Evolutionary conservation across 2,329 filamentous ascomycete species (phyloP).

Genomic region (Hypoxylon sp.): DNA sequence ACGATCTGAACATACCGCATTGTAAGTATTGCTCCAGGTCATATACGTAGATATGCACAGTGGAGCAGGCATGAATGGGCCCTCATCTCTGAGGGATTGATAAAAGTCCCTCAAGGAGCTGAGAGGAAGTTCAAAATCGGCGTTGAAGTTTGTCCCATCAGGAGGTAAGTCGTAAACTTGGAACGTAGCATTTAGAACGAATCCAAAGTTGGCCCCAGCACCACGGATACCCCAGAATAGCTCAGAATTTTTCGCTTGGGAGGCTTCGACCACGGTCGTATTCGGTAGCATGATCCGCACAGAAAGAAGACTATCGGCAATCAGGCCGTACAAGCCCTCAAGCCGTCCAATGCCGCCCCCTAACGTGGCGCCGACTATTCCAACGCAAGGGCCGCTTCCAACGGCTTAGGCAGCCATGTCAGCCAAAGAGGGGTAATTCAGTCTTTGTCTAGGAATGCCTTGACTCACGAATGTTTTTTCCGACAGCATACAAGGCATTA

Average conservation of each 20-base stretch:
- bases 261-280: constrained; percentile 26
- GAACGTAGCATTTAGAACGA: constrained; percentile 25
- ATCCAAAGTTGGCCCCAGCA: constrained; percentile 37
- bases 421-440: not conserved
- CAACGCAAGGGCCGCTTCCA: constrained; percentile 27
- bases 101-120: too few species aligned
- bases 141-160: too few species aligned
- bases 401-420: constrained; percentile 12
- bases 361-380: constrained; percentile 11
- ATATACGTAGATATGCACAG: too few species aligned
- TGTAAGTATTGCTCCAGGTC: too few species aligned
- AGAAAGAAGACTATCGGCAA: constrained; percentile 19
- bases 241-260: constrained; percentile 17
- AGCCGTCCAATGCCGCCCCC: constrained; percentile 37
- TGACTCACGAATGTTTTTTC: too few species aligned
- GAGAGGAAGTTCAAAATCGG: too few species aligned
- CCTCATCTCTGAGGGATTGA: too few species aligned
- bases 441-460: too few species aligned
- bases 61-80: too few species aligned
- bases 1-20: too few species aligned
- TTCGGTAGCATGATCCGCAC: constrained; percentile 27
- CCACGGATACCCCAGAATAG: constrained; percentile 38
- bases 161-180: not conserved
- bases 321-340: constrained; percentile 31
- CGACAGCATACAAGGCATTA: too few species aligned